phyloP scores from a whole-genome alignment of 179 eudicot genomes.

The Carnegiea gigantea region DNA sequence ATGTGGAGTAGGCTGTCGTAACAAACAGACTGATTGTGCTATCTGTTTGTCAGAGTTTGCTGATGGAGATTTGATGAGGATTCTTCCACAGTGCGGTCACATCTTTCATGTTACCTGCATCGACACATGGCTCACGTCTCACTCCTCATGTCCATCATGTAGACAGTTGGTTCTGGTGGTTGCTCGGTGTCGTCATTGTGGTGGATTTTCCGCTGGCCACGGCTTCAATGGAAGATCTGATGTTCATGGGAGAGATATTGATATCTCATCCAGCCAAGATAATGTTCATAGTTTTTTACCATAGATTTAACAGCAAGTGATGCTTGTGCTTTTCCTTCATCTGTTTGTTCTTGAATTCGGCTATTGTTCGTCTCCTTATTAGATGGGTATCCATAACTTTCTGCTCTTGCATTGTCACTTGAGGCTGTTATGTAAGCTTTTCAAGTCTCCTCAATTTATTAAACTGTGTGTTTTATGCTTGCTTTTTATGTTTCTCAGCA shows the following conservation, averaged over 20 bases:
- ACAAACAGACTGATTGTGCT: constrained; percentile 33
- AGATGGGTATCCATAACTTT: neutral
- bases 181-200: constrained; percentile 39
- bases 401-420: neutral
- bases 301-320: constrained; percentile 8
- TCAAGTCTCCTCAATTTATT: neutral
- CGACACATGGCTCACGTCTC: constrained; percentile 44
- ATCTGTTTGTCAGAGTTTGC: constrained; percentile 42
- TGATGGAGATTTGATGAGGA: constrained; percentile 42
- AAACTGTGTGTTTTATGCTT: neutral
- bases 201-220: constrained; percentile 34
- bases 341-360: neutral
- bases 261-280: constrained; percentile 25
- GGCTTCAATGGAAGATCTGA: constrained; percentile 25
- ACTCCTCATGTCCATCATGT: constrained; percentile 51
- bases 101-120: constrained; percentile 28
- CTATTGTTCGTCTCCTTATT: neutral
- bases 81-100: constrained; percentile 45
- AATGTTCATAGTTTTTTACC: constrained; percentile 34
- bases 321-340: neutral
- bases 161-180: constrained; percentile 38
- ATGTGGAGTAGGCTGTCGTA: constrained; percentile 13
- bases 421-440: neutral
- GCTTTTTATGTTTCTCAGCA: neutral
- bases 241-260: constrained; percentile 23